Percentiles rank a stretch among this genome's conserved stretches.
phyloP scores from a whole-genome alignment of 2,329 filamentous ascomycete species.

The Hypoxylon sp. region DNA sequence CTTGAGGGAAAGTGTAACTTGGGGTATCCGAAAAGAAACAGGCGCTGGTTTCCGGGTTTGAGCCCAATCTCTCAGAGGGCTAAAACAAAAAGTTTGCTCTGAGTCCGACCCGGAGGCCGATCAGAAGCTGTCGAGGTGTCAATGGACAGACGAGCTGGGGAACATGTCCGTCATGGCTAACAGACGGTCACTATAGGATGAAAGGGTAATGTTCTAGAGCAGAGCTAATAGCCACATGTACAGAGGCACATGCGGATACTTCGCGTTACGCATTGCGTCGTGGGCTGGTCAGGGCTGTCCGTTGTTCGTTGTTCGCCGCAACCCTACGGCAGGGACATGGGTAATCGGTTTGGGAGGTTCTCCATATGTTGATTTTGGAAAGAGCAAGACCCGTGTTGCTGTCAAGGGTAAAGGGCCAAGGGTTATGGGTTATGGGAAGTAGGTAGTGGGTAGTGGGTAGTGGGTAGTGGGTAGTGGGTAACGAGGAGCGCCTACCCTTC shows the following conservation, averaged over 20 bases:
- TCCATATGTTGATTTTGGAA: conserved; percentile 38
- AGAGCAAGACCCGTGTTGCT: conserved; percentile 44
- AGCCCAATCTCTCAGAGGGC: conserved; percentile 39
- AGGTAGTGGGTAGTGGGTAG: too few relatives aligned
- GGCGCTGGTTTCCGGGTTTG: conserved; percentile 35
- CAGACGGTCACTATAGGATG: conserved; percentile 36
- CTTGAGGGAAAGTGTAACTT: conserved; percentile 47
- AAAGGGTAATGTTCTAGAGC: conserved; percentile 40
- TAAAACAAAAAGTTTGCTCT: conserved; percentile 45
- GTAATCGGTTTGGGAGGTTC: conserved; percentile 42
- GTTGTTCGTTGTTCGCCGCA: conserved; percentile 38
- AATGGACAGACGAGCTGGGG: conserved; percentile 48
- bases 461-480: too few relatives aligned
- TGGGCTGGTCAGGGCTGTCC: conserved; percentile 53
- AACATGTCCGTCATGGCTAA: conserved; percentile 44
- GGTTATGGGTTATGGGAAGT: too few relatives aligned
- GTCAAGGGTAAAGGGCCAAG: conserved; percentile 35
- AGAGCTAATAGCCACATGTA: conserved; percentile 52
- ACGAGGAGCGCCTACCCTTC: conserved; percentile 26
- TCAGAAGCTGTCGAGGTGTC: conserved; percentile 38
- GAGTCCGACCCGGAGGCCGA: conserved; percentile 47
- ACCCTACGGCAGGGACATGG: conserved; percentile 50
- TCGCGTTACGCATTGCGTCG: conserved; percentile 56
- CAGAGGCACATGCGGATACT: conserved; percentile 52
- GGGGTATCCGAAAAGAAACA: conserved; percentile 49